Percentiles rank a stretch among this genome's conserved stretches.
Conservation (phyloP, 371 early-diverging fungal genomes). For the Lichtheimia ramosa region DNA sequence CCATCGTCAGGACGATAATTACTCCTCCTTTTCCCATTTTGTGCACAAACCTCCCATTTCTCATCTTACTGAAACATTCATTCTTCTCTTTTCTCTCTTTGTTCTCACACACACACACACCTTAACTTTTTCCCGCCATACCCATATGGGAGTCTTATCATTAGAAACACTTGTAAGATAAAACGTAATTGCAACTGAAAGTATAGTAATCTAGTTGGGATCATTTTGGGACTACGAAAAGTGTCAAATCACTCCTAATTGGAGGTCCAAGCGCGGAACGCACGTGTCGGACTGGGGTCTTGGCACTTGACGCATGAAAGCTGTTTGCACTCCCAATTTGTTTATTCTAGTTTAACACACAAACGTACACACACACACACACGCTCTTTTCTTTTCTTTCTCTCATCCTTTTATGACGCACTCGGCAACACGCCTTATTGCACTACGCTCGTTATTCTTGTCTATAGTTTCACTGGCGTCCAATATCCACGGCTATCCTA, state of each 20-base stretch:
- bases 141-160: not conserved
- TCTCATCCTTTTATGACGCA: not conserved
- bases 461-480: not conserved
- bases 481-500: not conserved
- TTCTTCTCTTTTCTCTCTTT: not conserved
- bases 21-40: not conserved
- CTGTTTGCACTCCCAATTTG: too few relatives aligned
- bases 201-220: too few relatives aligned
- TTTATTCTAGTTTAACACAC: too few relatives aligned
- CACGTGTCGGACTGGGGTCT: too few relatives aligned
- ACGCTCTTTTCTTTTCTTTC: not conserved
- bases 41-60: not conserved
- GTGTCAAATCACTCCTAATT: too few relatives aligned
- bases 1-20: not conserved
- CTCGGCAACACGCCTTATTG: not conserved
- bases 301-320: too few relatives aligned
- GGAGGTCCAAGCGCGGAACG: too few relatives aligned
- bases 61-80: not conserved
- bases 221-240: too few relatives aligned
- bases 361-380: not conserved
- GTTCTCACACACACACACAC: not conserved
- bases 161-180: too few relatives aligned
- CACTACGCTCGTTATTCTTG: not conserved
- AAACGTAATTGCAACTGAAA: too few relatives aligned
- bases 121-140: not conserved